phyloP scores from a whole-genome alignment of 768 basidiomycete species.

The Kwoniella mangroviensis region DNA sequence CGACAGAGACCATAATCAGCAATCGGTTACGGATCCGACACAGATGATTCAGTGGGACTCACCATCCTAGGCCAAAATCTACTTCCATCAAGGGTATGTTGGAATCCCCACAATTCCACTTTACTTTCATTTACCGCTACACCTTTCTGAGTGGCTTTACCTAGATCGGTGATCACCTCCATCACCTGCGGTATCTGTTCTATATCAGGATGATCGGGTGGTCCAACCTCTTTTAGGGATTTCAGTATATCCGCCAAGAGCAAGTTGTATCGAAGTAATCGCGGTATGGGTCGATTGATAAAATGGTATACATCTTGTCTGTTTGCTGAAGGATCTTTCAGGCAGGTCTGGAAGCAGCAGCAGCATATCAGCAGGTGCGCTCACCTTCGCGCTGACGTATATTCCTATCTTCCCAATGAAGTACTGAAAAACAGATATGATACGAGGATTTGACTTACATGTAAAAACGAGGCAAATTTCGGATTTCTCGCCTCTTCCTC shows the following conservation, averaged over 20 bases:
- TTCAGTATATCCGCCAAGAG: slow-evolving; percentile 80
- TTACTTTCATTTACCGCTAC: slow-evolving; percentile 83
- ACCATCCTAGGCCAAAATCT: slow-evolving; percentile 44
- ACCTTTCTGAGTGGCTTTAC: slow-evolving; percentile 85
- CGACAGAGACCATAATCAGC: too few relatives aligned
- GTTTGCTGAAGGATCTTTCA: slow-evolving; percentile 74
- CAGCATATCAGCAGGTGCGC: too few relatives aligned
- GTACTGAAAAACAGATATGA: not conserved
- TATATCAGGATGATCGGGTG: slow-evolving; percentile 72
- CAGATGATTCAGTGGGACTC: slow-evolving; percentile 12
- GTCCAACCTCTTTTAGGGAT: slow-evolving; percentile 64
- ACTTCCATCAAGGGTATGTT: slow-evolving; percentile 47
- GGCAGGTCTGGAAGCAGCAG: slow-evolving; percentile 52
- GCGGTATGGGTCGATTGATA: slow-evolving; percentile 87
- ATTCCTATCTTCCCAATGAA: too few relatives aligned
- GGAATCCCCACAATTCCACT: slow-evolving; percentile 78
- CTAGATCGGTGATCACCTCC: slow-evolving; percentile 81
- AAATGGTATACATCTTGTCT: slow-evolving; percentile 91
- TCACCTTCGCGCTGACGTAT: too few relatives aligned
- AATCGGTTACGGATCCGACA: slow-evolving; percentile 3
- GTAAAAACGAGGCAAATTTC: slow-evolving; percentile 50
- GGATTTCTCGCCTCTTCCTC: slow-evolving; percentile 50
- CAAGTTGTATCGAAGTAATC: slow-evolving; percentile 84
- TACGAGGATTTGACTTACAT: slow-evolving; percentile 31
- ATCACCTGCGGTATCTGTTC: slow-evolving; percentile 82